Evolutionary conservation across 768 basidiomycete species (phyloP).

Genomic region (Asterophora lycoperdoides): DNA sequence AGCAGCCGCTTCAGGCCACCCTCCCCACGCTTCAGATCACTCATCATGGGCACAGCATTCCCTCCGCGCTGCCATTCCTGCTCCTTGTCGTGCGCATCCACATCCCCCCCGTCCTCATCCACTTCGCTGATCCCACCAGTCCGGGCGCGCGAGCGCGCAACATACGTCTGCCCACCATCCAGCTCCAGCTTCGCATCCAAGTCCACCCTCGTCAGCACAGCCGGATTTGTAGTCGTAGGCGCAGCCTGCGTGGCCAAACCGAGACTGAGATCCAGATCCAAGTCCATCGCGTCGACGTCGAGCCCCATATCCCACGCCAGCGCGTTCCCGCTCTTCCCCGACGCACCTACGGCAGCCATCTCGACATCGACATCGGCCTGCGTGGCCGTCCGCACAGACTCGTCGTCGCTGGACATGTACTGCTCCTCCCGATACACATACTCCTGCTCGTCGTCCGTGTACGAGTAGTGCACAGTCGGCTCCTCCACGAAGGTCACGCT

Average conservation of each 20-base stretch:
- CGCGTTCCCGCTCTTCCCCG: conserved; percentile 5
- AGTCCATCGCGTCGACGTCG: conserved; percentile 34
- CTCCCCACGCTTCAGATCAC: conserved; percentile 8
- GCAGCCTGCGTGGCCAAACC: no score
- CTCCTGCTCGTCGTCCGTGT: conserved; percentile 15
- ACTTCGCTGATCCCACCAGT: conserved; percentile 16
- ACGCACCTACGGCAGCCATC: neutral
- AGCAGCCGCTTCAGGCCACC: conserved; percentile 33
- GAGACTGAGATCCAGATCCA: conserved; percentile 21
- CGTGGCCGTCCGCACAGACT: neutral
- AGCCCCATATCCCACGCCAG: conserved; percentile 17
- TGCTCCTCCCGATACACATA: conserved; percentile 2
- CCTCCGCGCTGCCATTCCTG: conserved; percentile 5
- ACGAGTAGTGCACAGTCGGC: conserved; percentile 53
- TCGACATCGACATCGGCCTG: conserved; percentile 16
- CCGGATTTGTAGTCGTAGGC: no score
- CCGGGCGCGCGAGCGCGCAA: neutral
- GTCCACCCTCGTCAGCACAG: neutral
- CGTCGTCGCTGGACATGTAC: neutral
- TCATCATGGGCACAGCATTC: conserved; percentile 5
- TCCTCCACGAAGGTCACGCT: conserved; percentile 71
- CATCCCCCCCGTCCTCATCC: conserved; percentile 19
- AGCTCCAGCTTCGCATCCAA: conserved; percentile 12
- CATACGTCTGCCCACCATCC: conserved; percentile 13
- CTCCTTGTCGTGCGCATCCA: conserved; percentile 7